Conservation (phyloP, 208 protist genomes). For the Leishmania tropica region DNA sequence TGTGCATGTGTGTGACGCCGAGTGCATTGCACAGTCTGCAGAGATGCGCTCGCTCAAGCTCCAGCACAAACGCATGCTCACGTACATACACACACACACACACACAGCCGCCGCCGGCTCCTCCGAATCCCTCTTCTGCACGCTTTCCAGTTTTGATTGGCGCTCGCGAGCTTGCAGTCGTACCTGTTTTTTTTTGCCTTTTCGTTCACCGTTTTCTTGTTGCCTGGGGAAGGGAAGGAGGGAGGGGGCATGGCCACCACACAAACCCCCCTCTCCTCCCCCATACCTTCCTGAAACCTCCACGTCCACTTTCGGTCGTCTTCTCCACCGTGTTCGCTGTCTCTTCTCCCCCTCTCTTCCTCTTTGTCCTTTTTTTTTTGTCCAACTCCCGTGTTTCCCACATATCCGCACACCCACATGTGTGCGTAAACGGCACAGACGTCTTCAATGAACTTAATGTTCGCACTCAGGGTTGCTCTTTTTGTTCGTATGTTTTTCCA, state of each 20-base stretch:
- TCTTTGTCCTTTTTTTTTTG: not conserved
- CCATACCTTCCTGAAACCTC: not conserved
- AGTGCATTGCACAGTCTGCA: not conserved
- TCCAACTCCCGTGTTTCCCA: not conserved
- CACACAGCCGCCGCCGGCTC: not conserved
- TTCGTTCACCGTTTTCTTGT: not conserved
- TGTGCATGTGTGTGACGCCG: not conserved
- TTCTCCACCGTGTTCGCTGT: slow-evolving; percentile 4
- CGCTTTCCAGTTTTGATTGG: slow-evolving; percentile 3
- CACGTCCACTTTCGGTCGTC: not conserved
- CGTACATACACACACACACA: not conserved
- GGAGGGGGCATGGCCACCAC: not conserved
- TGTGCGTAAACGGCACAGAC: not conserved
- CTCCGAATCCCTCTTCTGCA: slow-evolving; percentile 2
- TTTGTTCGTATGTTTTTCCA: not conserved
- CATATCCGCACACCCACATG: slow-evolving; percentile 4
- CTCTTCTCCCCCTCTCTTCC: slow-evolving; percentile 1
- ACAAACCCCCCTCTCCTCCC: not conserved
- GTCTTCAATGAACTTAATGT: not conserved
- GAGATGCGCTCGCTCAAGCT: not conserved
- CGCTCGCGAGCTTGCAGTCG: not conserved
- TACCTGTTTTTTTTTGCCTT: slow-evolving; percentile 4
- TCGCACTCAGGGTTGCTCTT: not conserved
- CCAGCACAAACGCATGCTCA: not conserved
- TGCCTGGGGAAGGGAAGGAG: not conserved